Evolutionary conservation across 768 basidiomycete species (phyloP).

Genomic region (Pholiota conissans): DNA sequence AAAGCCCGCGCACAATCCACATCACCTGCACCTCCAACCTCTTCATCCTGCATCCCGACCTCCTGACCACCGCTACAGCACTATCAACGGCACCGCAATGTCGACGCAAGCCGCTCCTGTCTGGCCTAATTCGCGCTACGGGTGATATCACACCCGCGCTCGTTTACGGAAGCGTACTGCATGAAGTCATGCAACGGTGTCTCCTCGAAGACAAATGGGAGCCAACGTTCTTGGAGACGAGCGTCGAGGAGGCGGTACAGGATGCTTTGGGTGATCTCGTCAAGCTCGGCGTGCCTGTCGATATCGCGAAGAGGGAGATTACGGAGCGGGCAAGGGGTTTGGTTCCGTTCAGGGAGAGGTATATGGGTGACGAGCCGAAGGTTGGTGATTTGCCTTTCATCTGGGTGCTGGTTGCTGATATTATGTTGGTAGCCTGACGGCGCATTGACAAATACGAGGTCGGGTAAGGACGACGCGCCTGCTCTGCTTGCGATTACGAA

Average conservation of each 20-base stretch:
- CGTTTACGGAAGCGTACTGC: slow-evolving; percentile 92
- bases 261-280: slow-evolving; percentile 62
- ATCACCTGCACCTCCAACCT: slow-evolving; percentile 67
- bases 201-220: slow-evolving; percentile 65
- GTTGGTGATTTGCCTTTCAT: slow-evolving; percentile 33
- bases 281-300: slow-evolving; percentile 54
- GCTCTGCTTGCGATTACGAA: slow-evolving; percentile 71
- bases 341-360: slow-evolving; percentile 61
- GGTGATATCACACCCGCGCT: slow-evolving; percentile 65
- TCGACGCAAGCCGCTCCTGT: slow-evolving; percentile 82
- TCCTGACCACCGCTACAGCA: slow-evolving; percentile 87
- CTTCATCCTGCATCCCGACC: slow-evolving; percentile 88
- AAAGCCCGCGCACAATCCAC: slow-evolving; percentile 39
- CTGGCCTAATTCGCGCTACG: slow-evolving; percentile 55
- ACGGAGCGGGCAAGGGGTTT: slow-evolving; percentile 63
- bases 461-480: slow-evolving; percentile 41
- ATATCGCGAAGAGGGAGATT: slow-evolving; percentile 68
- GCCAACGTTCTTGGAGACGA: slow-evolving; percentile 55
- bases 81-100: slow-evolving; percentile 85
- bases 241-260: slow-evolving; percentile 56
- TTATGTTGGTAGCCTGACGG: slow-evolving; percentile 53
- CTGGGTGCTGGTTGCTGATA: neutral
- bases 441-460: slow-evolving; percentile 66
- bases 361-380: slow-evolving; percentile 65
- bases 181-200: slow-evolving; percentile 87